Conservation (phyloP, 257 asterid genomes). For the Mitragyna speciosa region DNA sequence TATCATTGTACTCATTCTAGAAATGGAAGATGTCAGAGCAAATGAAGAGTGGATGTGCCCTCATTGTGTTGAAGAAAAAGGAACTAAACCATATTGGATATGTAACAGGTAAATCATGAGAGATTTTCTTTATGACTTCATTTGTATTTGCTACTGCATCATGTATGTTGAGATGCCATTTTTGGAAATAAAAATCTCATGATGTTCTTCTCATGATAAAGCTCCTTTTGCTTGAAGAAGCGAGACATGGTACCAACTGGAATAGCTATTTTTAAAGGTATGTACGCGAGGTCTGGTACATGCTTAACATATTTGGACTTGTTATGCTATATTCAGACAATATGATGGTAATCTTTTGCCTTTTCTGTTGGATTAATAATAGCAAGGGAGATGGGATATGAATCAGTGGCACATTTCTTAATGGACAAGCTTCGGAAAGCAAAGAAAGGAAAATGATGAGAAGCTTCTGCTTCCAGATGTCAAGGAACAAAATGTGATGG, state of each 20-base stretch:
- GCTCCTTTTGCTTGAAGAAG: constrained; percentile 77
- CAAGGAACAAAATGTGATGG: background rate
- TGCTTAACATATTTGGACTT: background rate
- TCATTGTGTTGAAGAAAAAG: constrained; percentile 69
- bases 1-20: constrained; percentile 31
- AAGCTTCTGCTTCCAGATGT: background rate
- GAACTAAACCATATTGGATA: constrained; percentile 76
- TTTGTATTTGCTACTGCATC: background rate
- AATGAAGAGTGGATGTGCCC: constrained; percentile 74
- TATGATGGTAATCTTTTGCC: background rate
- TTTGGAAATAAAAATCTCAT: constrained; percentile 2
- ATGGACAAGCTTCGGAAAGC: constrained; percentile 61
- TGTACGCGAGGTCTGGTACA: constrained; percentile 7
- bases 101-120: constrained; percentile 65
- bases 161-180: background rate
- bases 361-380: background rate
- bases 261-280: constrained; percentile 74
- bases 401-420: constrained; percentile 81
- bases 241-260: constrained; percentile 80
- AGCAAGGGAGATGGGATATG: constrained; percentile 80
- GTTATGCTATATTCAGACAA: background rate
- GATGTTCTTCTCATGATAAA: constrained; percentile 22
- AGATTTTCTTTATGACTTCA: background rate
- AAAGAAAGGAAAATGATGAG: constrained; percentile 25
- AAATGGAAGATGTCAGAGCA: constrained; percentile 69